Conservation (phyloP, 2,329 filamentous ascomycete genomes). For the Fusarium nisikadoi region DNA sequence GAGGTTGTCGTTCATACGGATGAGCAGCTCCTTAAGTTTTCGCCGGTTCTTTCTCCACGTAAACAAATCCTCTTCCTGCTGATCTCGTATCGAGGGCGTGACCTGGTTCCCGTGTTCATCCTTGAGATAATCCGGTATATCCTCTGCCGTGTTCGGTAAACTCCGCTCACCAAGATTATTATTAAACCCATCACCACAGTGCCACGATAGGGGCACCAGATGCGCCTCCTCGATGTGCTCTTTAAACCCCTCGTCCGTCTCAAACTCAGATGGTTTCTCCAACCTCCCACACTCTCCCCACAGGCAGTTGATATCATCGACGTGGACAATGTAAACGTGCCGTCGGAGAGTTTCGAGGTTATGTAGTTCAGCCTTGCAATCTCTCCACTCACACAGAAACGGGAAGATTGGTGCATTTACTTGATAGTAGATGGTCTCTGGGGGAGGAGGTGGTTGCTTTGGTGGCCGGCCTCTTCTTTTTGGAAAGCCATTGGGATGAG, state of each 20-base stretch:
- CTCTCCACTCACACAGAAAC: constrained; percentile 69
- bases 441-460: constrained; percentile 51
- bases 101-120: constrained; percentile 65
- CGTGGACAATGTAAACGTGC: constrained; percentile 65
- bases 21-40: constrained; percentile 56
- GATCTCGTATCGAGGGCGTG: constrained; percentile 66
- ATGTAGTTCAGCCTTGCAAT: constrained; percentile 69
- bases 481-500: constrained; percentile 36
- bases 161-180: constrained; percentile 48
- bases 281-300: constrained; percentile 48
- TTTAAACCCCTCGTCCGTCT: constrained; percentile 53
- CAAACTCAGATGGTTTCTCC: constrained; percentile 48
- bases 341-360: constrained; percentile 68
- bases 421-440: constrained; percentile 54
- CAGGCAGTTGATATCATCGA: constrained; percentile 36
- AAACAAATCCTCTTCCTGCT: constrained; percentile 60
- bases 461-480: constrained; percentile 58
- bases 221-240: constrained; percentile 66
- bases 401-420: constrained; percentile 58
- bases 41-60: constrained; percentile 58
- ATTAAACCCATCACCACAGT: constrained; percentile 67
- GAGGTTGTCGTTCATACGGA: constrained; percentile 59
- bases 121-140: constrained; percentile 62
- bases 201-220: constrained; percentile 64
- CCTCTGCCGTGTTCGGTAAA: constrained; percentile 35